Percentiles rank a stretch among this genome's conserved stretches.
These are phyloP conservation scores for Pseudonitzschia multistriata DNA, from an alignment of 108 stramenopile species.

Conservation along the genomic window DNA sequence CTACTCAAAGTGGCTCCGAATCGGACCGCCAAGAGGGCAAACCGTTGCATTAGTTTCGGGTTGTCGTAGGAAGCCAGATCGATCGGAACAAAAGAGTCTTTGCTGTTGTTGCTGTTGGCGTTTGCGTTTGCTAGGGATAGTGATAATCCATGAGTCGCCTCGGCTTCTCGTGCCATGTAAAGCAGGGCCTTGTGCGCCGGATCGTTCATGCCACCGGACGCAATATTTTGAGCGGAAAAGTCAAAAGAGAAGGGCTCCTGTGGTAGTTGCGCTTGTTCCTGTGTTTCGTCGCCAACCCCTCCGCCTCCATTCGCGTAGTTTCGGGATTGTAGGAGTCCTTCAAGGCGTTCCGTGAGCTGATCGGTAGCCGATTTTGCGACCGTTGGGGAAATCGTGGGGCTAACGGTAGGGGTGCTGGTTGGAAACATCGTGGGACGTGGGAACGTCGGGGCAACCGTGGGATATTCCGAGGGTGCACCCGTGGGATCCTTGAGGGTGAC, in stretches of 20 bases:
- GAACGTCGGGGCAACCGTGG: not conserved
- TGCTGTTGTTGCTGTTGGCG: not conserved
- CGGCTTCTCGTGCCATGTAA: slow-evolving; percentile 1
- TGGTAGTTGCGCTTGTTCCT: too few relatives aligned
- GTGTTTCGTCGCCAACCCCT: not conserved
- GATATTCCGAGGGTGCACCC: not conserved
- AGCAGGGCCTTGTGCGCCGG: not conserved
- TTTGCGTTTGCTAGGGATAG: not conserved
- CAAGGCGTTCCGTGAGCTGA: not conserved
- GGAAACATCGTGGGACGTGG: not conserved
- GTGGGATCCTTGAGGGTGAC: not conserved
- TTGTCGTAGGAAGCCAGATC: not conserved
- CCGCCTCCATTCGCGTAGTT: not conserved
- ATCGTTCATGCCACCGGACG: not conserved
- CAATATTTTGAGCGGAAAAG: not conserved
- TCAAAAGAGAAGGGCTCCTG: not conserved
- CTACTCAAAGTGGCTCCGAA: not conserved
- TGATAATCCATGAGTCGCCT: not conserved
- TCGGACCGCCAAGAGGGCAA: not conserved
- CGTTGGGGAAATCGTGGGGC: not conserved
- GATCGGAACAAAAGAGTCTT: not conserved
- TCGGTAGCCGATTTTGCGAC: not conserved
- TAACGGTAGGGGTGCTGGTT: not conserved
- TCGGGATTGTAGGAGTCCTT: not conserved
- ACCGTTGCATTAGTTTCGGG: slow-evolving; percentile 22